These are phyloP conservation scores for Metrosideros polymorpha DNA, from an alignment of 441 rosid species.

Conservation along the genomic window DNA sequence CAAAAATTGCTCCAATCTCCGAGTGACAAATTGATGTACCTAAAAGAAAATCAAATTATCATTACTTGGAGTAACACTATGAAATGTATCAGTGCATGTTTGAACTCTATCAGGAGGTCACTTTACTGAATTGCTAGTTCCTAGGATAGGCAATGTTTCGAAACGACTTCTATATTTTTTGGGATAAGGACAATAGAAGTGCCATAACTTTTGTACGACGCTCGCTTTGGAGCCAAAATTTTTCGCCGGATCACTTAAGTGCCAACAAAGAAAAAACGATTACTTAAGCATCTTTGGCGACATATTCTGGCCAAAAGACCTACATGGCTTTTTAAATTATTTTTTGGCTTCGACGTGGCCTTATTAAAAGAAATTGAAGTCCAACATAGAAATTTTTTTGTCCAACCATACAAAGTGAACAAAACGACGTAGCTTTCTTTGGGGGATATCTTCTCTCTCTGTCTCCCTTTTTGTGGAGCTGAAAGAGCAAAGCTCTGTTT, in stretches of 20 bases:
- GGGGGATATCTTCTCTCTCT: neutral
- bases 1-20: constrained; percentile 94
- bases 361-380: neutral
- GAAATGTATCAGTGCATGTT: neutral
- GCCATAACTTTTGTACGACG: neutral
- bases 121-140: neutral
- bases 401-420: neutral
- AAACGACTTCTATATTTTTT: neutral
- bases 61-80: neutral
- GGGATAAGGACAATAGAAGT: neutral
- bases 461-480: too few relatives aligned
- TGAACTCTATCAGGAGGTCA: neutral
- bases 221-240: neutral
- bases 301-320: neutral
- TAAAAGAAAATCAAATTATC: constrained; percentile 15
- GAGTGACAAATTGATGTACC: constrained; percentile 76
- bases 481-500: neutral
- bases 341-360: too few relatives aligned
- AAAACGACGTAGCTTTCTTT: neutral
- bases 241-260: neutral
- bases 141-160: neutral
- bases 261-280: neutral
- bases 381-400: neutral
- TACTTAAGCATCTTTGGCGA: neutral
- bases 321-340: neutral